Base-by-base conservation (phyloP, 768 basidiomycete genomes). In the Agrocybe chaxingu region DNA sequence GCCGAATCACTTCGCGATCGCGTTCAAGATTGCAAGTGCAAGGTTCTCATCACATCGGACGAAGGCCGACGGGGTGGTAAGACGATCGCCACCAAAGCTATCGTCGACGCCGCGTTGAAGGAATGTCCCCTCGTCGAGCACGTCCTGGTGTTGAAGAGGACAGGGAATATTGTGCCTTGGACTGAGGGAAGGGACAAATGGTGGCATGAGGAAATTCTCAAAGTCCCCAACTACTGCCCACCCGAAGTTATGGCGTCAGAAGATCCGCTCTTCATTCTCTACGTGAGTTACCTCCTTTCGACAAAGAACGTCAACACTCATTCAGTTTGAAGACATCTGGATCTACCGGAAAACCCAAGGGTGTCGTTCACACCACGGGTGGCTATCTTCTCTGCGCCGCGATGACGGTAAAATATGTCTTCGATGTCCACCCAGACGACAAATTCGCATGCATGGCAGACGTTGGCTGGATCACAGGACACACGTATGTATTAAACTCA, bases 361-460 rank as follows among this genome's bases (percentile, higher is more conserved):
- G 96, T 63, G 92, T 97, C 50, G 92, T 98, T 13, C 89, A 92
- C 65, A 89, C 88, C 44, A 91, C 89, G 7, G 89, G 71, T 8
- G 89, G 89, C 29, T 99, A 98, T 73, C 83, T 96, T 51, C 89
- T 98, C 47, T 84, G 95, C 58, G 93, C 92, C 0, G 84, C 92
- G 1, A 64, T 98, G 52, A 95, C 96, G 19, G 84, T 97, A 68
- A 97, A 98, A 73, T 98, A 96, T 67, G 92, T 97, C 55, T 99
- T 98, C 64, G 96, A 99, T 66, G 82, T 98, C 16, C 96, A 99
- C 68, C 85, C 88, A n/a, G 93, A 90, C 52, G 96, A 98, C 73
- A 85, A 79, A 58, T 98, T 95, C 67, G 97, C 87, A 1, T 98
- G 96, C 76, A 94, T 98, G 95, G 96, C 96, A 50, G 96, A 99